These are phyloP conservation scores for Bonia amplexicaulis DNA, from an alignment of 176 grass and related monocot species.

Conservation along the genomic window DNA sequence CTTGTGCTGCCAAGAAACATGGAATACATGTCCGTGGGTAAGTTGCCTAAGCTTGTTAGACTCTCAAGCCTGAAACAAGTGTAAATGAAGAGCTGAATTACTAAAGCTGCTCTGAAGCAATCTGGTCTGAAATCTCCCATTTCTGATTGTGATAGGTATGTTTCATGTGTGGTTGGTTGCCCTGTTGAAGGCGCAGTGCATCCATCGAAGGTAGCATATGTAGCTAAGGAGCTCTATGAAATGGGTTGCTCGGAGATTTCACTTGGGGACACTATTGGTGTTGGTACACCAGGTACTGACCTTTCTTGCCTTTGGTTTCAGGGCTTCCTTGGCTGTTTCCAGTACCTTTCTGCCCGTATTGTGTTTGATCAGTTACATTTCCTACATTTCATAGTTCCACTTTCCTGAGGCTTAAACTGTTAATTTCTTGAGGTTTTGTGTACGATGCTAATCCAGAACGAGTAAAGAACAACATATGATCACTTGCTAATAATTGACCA, in stretches of 20 bases:
- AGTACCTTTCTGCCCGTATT: not conserved
- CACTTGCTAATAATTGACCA: not conserved
- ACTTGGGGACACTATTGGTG: constrained; percentile 94
- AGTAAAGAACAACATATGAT: not conserved
- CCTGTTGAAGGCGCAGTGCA: constrained; percentile 64
- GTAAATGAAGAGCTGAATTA: not conserved
- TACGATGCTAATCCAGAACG: not conserved
- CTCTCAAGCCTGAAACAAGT: not conserved
- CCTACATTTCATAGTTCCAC: not conserved
- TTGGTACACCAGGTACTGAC: constrained; percentile 84
- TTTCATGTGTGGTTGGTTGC: constrained; percentile 70
- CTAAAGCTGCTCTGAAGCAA: not conserved
- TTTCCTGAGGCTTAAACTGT: not conserved
- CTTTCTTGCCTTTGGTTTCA: not conserved
- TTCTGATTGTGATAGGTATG: constrained; percentile 51
- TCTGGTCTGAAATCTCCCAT: constrained; percentile 7
- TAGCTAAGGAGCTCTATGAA: constrained; percentile 73
- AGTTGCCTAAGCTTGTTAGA: not conserved
- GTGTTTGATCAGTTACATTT: not conserved
- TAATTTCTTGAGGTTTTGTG: not conserved
- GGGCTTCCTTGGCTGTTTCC: not conserved
- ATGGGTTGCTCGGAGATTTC: constrained; percentile 97
- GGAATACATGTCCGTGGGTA: constrained; percentile 74
- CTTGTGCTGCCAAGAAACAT: constrained; percentile 53
- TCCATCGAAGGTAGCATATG: constrained; percentile 72